These are phyloP conservation scores for Candida rishiriensis DNA, from an alignment of 805 yeast species.

Conservation along the genomic window DNA sequence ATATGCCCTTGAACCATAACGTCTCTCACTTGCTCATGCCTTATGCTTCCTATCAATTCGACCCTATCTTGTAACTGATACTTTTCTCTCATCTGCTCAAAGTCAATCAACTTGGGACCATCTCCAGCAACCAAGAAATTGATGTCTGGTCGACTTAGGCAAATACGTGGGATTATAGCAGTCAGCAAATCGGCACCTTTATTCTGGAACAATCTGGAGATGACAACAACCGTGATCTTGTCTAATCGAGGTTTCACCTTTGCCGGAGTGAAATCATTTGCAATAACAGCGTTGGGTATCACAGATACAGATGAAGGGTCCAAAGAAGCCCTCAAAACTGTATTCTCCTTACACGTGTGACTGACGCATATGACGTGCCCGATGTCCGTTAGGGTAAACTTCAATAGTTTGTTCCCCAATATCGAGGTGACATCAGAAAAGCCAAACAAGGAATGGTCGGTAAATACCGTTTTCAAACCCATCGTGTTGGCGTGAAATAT, in stretches of 20 bases:
- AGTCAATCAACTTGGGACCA: slow-evolving; percentile 91
- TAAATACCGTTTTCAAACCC: slow-evolving; percentile 89
- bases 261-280: slow-evolving; percentile 69
- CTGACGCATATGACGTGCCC: slow-evolving; percentile 96
- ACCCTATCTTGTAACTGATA: slow-evolving; percentile 84
- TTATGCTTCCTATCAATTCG: slow-evolving; percentile 75
- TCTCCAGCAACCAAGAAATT: slow-evolving; percentile 90
- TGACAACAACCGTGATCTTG: slow-evolving; percentile 78
- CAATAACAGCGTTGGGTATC: slow-evolving; percentile 93
- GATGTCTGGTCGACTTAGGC: slow-evolving; percentile 57
- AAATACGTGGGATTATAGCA: slow-evolving; percentile 80
- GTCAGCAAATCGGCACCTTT: slow-evolving; percentile 90
- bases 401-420: slow-evolving; percentile 78
- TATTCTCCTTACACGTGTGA: slow-evolving; percentile 94
- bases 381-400: slow-evolving; percentile 77
- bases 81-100: slow-evolving; percentile 92
- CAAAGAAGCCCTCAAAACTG: slow-evolving; percentile 79
- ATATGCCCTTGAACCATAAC: slow-evolving; percentile 93
- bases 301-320: slow-evolving; percentile 80
- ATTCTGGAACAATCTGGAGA: slow-evolving; percentile 89
- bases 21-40: slow-evolving; percentile 89
- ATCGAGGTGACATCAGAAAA: slow-evolving; percentile 83
- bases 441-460: slow-evolving; percentile 95
- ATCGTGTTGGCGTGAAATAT: slow-evolving; percentile 87
- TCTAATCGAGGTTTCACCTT: slow-evolving; percentile 26